These are phyloP conservation scores for Aspergillus udagawae DNA, from an alignment of 2,329 filamentous ascomycete genomes.

Conservation along the genomic window DNA sequence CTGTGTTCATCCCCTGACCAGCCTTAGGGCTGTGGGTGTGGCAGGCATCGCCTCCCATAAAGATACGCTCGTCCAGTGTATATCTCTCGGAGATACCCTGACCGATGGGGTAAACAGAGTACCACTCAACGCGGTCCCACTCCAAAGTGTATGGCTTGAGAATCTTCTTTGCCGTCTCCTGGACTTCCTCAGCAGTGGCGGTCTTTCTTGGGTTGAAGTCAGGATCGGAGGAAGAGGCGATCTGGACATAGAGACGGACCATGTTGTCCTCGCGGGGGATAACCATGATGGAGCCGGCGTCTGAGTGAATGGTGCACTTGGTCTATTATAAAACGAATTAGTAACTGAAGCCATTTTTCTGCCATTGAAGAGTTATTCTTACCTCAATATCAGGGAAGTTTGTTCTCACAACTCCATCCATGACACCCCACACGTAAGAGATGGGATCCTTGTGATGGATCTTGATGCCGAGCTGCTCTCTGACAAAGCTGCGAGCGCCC, in stretches of 20 bases:
- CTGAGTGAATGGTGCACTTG: conserved; percentile 65
- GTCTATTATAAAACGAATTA: conserved; percentile 39
- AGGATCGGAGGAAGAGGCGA: conserved; percentile 58
- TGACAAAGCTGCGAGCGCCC: conserved; percentile 58
- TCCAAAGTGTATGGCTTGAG: conserved; percentile 57
- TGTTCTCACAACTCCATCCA: conserved; percentile 62
- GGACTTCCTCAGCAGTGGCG: conserved; percentile 56
- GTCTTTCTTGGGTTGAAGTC: conserved; percentile 61
- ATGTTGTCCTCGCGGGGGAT: conserved; percentile 51
- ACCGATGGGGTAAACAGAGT: conserved; percentile 62
- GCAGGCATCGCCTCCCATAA: conserved; percentile 63
- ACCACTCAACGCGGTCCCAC: conserved; percentile 64
- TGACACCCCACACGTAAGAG: conserved; percentile 62
- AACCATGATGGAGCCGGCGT: conserved; percentile 61
- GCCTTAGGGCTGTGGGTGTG: conserved; percentile 64
- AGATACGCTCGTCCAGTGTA: conserved; percentile 61
- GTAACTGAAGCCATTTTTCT: neutral
- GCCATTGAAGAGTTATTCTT: conserved; percentile 8
- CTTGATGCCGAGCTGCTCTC: conserved; percentile 63
- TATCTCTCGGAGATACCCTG: conserved; percentile 64
- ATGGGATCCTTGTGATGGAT: conserved; percentile 62
- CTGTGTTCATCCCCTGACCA: conserved; percentile 62
- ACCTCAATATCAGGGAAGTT: conserved; percentile 62
- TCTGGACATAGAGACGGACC: conserved; percentile 52
- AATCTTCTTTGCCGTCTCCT: conserved; percentile 55